Conservation (phyloP, 805 yeast species). For the Aciculoconidium aculeatum region DNA sequence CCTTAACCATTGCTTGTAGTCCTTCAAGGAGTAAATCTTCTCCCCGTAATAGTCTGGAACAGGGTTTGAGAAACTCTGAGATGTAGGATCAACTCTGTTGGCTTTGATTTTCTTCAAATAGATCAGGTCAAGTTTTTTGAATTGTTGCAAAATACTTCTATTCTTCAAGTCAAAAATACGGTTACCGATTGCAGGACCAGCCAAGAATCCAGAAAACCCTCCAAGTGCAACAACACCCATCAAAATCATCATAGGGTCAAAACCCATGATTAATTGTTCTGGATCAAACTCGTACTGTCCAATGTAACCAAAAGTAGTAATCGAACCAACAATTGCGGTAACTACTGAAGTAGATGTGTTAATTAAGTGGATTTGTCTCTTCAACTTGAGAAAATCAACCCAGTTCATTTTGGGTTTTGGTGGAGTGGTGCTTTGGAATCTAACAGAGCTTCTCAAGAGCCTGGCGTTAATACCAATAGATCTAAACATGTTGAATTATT, state of each 20-base stretch:
- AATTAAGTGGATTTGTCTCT: conserved; percentile 68
- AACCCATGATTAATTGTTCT: conserved; percentile 77
- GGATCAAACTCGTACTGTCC: conserved; percentile 84
- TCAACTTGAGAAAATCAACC: conserved; percentile 72
- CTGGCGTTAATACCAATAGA: conserved; percentile 11
- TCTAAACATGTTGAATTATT: conserved; percentile 8
- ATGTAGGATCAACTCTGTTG: conserved; percentile 88
- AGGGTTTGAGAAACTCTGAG: conserved; percentile 86
- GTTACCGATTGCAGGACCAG: conserved; percentile 78
- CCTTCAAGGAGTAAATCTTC: conserved; percentile 78
- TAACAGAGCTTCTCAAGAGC: conserved; percentile 5
- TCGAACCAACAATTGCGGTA: conserved; percentile 63
- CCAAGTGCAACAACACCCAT: conserved; percentile 68
- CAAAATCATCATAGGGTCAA: conserved; percentile 81
- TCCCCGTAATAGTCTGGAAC: conserved; percentile 99
- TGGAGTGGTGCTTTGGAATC: conserved; percentile 19
- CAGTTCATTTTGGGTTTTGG: conserved; percentile 44
- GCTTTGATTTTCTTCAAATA: conserved; percentile 69
- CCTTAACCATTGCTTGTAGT: conserved; percentile 92
- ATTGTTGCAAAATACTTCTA: conserved; percentile 40
- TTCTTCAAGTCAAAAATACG: conserved; percentile 56
- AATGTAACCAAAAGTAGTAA: conserved; percentile 65
- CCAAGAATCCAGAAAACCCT: conserved; percentile 71
- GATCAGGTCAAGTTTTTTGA: conserved; percentile 57
- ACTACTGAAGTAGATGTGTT: conserved; percentile 62